Conservation (phyloP, 768 basidiomycete species). For the Suillus fuscotomentosus region DNA sequence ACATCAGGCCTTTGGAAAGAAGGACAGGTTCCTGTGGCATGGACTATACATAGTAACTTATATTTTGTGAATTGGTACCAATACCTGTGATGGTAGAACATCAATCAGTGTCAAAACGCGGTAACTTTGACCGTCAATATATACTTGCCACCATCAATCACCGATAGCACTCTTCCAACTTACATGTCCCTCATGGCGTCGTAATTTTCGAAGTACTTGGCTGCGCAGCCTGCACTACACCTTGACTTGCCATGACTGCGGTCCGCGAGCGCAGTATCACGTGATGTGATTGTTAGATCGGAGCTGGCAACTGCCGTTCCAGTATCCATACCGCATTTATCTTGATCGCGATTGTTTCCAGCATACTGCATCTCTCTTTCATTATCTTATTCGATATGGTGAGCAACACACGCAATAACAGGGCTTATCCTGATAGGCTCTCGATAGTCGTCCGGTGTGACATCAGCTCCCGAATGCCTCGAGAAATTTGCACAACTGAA, state of each 20-base stretch:
- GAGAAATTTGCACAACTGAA: slow-evolving; percentile 22
- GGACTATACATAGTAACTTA: too few relatives aligned
- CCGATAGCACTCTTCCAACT: neutral
- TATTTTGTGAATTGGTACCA: neutral
- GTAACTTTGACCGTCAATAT: neutral
- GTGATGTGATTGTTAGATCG: slow-evolving; percentile 5
- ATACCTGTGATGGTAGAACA: neutral
- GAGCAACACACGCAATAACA: slow-evolving; percentile 9
- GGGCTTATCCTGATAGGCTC: neutral
- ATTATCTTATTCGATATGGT: slow-evolving; percentile 22
- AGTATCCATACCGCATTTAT: neutral
- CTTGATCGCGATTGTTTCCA: slow-evolving; percentile 3
- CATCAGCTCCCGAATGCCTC: slow-evolving; percentile 52
- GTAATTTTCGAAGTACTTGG: neutral
- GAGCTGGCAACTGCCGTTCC: slow-evolving; percentile 6
- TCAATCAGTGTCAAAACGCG: neutral
- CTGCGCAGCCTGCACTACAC: neutral
- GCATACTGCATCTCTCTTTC: neutral
- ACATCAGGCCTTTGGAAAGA: neutral
- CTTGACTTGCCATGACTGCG: neutral
- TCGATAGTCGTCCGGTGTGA: slow-evolving; percentile 36
- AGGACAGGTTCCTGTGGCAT: neutral
- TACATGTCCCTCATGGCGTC: neutral
- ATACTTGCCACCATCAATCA: neutral
- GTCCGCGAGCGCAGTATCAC: neutral